Base-by-base conservation (phyloP, 106 monocot genomes). In the Cymbidium sinense region DNA sequence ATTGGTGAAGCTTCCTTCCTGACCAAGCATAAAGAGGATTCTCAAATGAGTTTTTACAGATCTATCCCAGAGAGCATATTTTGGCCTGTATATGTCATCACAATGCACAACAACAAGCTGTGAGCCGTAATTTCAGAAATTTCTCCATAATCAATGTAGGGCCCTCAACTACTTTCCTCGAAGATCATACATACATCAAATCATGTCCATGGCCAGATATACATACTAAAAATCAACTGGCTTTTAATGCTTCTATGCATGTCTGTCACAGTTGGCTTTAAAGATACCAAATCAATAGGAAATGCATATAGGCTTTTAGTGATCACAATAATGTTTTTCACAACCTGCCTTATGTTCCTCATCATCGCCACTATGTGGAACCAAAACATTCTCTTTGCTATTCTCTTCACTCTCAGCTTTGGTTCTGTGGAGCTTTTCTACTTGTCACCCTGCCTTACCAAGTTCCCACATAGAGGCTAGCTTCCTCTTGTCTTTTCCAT, bases 271-370 rank as follows among this genome's bases (percentile, higher is more conserved):
- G 76, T 93, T 77, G 90, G 90, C 5, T 93, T 95, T 79, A 86
- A 81, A 77, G 84, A 93, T 50, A 84, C 87, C 8, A 34, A 84
- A 33, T 54, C 77, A 78, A 95, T 95, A 50, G 95, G 90, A 43
- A 87, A 95, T 80, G 95, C 95, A 43, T 95, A 91, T 84, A 93
- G 95, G n/a, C n/a, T n/a, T n/a, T n/a, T n/a, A n/a, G n/a, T n/a
- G n/a, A n/a, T n/a, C n/a, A n/a, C n/a, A n/a, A n/a, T n/a, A n/a
- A n/a, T n/a, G n/a, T n/a, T n/a, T n/a, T n/a, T n/a, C n/a, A n/a
- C n/a, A n/a, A n/a, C n/a, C n/a, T n/a, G n/a, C n/a, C n/a, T n/a
- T n/a, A n/a, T n/a, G n/a, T n/a, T n/a, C n/a, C n/a, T n/a, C n/a
- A n/a, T n/a, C n/a, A n/a, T n/a, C n/a, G n/a, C n/a, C n/a, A n/a